These are phyloP conservation scores for Kluyveromyces sp. DNA, from an alignment of 1,139 yeast genomes.

Conservation along the genomic window DNA sequence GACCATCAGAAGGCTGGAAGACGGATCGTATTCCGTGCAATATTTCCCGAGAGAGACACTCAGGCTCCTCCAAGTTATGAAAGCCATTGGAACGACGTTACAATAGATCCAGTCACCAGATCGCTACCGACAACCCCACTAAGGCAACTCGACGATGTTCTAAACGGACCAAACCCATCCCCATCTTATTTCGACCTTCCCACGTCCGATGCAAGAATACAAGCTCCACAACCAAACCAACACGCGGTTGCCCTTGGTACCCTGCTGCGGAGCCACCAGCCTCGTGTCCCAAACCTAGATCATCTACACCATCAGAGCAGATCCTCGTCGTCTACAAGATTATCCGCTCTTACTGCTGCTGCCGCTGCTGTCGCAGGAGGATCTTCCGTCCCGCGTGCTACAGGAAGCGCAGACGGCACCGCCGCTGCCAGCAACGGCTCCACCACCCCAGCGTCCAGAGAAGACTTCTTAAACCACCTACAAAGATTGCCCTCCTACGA, in stretches of 20 bases:
- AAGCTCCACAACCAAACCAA: neutral
- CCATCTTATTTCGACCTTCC: neutral
- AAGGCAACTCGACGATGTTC: neutral
- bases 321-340: neutral
- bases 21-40: conserved; percentile 7
- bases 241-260: neutral
- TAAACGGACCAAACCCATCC: neutral
- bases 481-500: conserved; percentile 3
- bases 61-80: conserved; percentile 15
- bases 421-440: neutral
- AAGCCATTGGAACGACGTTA: conserved; percentile 1
- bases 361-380: neutral
- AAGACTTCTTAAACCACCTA: neutral
- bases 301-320: neutral
- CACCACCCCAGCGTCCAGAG: neutral
- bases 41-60: conserved; percentile 9
- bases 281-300: neutral
- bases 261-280: neutral
- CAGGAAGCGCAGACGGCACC: neutral
- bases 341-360: neutral
- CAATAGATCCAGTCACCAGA: neutral
- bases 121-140: neutral
- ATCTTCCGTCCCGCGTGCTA: neutral
- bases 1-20: conserved; percentile 2
- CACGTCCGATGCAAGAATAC: neutral